Conservation (phyloP, 2,329 filamentous ascomycete genomes). For the Talaromyces amestolkiae region DNA sequence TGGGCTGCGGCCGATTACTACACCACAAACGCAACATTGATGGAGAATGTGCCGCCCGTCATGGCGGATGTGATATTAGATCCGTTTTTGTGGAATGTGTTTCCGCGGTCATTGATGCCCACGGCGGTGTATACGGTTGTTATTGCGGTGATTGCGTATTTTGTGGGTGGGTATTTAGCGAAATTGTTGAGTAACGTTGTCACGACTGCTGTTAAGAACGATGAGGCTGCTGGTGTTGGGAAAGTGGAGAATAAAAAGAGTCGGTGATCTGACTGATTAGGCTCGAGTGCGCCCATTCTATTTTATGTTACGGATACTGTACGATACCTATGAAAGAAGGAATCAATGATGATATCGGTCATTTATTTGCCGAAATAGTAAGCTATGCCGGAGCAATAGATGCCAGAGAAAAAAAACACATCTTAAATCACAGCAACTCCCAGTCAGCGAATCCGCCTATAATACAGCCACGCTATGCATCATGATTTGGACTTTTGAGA, state of each 20-base stretch:
- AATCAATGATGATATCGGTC: not conserved
- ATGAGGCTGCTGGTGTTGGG: not conserved
- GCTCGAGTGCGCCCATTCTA: not conserved
- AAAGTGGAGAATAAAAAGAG: not conserved
- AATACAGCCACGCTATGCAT: constrained; percentile 20
- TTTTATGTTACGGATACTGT: not conserved
- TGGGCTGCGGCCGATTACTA: constrained; percentile 81
- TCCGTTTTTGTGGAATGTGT: constrained; percentile 73
- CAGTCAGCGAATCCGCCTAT: not conserved
- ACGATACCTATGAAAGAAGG: not conserved
- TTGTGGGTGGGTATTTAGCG: constrained; percentile 37
- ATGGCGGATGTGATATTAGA: constrained; percentile 80
- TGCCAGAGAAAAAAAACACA: not conserved
- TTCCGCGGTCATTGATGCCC: constrained; percentile 74
- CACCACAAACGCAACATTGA: constrained; percentile 69
- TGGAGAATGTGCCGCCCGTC: constrained; percentile 71
- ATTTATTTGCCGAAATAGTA: not conserved
- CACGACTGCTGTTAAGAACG: not conserved
- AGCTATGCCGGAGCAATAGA: not conserved
- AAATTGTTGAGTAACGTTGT: constrained; percentile 28
- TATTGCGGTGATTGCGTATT: constrained; percentile 57
- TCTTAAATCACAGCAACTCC: not conserved
- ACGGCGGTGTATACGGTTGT: constrained; percentile 66
- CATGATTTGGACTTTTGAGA: constrained; percentile 3
- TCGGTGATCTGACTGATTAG: not conserved